Evolutionary conservation across 1,139 yeast genomes (phyloP), one percentile per base, ranked within the genome.

Genomic region (Blastobotrys ciferrii): DNA sequence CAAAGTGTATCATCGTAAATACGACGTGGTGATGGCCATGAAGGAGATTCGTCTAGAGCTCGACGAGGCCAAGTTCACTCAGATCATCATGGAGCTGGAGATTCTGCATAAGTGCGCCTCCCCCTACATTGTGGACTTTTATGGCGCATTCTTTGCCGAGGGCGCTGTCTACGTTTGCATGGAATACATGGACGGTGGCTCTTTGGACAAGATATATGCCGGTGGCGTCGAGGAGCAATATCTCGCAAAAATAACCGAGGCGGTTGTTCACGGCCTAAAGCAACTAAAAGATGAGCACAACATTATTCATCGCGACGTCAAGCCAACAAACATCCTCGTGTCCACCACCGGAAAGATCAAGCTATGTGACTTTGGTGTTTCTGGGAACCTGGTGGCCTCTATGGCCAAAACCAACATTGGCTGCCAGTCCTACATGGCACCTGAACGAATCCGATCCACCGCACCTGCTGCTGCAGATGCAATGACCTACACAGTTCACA

Each of bases 151-250:
- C 62, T 92, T 92, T 63, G 91, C 87, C 37, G 98, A 92, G 69
- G 97, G 98, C 42, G 96, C 97, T 0, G 98, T 92, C 38, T 92
- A 91, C 70, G 89, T 94, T 87, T 92, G 98, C 69, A 92, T 92
- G 79, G 99, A 92, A 70, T 87, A 83, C 67, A 92, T 92, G 99
- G 96, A 91, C 67, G 98, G 97, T 45, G 97, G 97, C 0, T 88
- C 96, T 0, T 71, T 94, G 51, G 97, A 92, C 67, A 87, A 85
- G 62, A 76, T 92, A 19, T 92, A 89, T 67, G 75, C 74, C 28
- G 82, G 82, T 25, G 95, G 95, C n/a, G 77, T 89, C 19, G 82
- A 81, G 52, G 95, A 91, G 66, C 84, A 83, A 46, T 82, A 84
- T 48, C 75, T 92, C 51, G 96, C 96, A 1, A 82, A 79, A 58